Evolutionary conservation across 208 protist species (phyloP), one percentile per base, ranked within the genome.

Genomic region (Acanthamoeba divionensis): DNA sequence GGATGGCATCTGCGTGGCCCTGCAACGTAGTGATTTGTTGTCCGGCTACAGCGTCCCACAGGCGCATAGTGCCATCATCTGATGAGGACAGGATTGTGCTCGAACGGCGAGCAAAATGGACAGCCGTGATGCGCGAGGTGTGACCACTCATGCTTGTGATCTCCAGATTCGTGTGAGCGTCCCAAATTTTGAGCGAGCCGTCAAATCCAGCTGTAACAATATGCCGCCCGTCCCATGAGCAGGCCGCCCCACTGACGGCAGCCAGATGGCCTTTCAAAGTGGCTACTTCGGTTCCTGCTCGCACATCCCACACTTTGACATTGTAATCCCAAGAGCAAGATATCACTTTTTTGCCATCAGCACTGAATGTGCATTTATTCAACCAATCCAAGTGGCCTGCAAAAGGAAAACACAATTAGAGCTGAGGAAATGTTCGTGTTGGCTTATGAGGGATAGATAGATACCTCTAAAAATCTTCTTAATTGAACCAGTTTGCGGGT

Each of bases 131-230:
- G 41, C 90, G 50, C 69, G 77, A 83, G 54, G 86, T 67, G 29
- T 94, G 93, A 10, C 91, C 93, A 36, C 36, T 50, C 0, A 93
- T 21, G 62, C 62, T 87, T 5, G n/a, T 52, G 29, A 94, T 5
- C 21, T 87, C n/a, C n/a, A 47, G 48, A 13, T 29, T 52, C 54
- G 60, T 90, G 38, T 48, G 36, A 10, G 90, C 48, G 36, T 94
- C 88, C 93, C 93, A 95, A 10, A 95, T 29, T 36, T 92, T 91
- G 7, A 94, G n/a, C 2, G 92, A 93, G 21, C 67, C 62, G 88
- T 95, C 93, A 33, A 92, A 62, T 1, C 73, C 90, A 7, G 47
- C 13, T 9, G 93, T 90, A 9, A 91, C 91, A 63, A 95, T 31
- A 33, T 92, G 52, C 1, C 77, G 24, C 29, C 93, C 93, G 66